Evolutionary conservation across 2,329 filamentous ascomycete genomes (phyloP).

Genomic region (Cladosporium sp.): DNA sequence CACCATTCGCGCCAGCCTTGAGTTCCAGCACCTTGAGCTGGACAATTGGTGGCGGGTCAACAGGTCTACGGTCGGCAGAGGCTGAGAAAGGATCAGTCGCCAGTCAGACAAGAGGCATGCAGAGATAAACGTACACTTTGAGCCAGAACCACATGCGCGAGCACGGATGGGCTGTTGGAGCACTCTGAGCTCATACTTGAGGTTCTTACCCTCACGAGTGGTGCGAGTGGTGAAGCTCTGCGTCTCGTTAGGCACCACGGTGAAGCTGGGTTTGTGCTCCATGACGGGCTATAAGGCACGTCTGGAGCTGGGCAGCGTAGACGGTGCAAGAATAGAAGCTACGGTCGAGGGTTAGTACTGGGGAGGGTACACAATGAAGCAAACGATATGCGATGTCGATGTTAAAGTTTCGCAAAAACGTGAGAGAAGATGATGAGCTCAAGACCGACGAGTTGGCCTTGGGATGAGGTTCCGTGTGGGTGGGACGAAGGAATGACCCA

Average conservation of each 20-base stretch:
- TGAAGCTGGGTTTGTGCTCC: constrained; percentile 22
- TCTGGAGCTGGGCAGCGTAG: background rate
- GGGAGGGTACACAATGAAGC: background rate
- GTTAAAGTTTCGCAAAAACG: constrained; percentile 5
- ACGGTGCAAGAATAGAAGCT: background rate
- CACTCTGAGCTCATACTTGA: constrained; percentile 81
- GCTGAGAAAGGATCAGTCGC: constrained; percentile 50
- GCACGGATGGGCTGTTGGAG: constrained; percentile 94
- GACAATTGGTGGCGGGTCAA: constrained; percentile 92
- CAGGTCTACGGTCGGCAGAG: constrained; percentile 84
- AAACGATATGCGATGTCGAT: constrained; percentile 3
- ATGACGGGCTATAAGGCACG: constrained; percentile 17
- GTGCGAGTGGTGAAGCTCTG: constrained; percentile 55
- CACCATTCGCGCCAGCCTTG: constrained; percentile 46
- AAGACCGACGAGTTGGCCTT: constrained; percentile 18
- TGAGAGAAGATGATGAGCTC: constrained; percentile 6
- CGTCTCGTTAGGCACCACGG: constrained; percentile 61
- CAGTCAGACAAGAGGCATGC: background rate
- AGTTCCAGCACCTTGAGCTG: constrained; percentile 85
- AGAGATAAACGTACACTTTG: constrained; percentile 71
- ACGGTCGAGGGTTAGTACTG: constrained; percentile 8
- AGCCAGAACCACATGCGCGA: constrained; percentile 90
- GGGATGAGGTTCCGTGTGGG: constrained; percentile 20
- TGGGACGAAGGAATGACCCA: constrained; percentile 21
- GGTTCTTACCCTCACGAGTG: constrained; percentile 73